Evolutionary conservation across 1,139 yeast species (phyloP), one percentile per base, ranked within the genome.

Genomic region (Magnusiomyces suaveolens): DNA sequence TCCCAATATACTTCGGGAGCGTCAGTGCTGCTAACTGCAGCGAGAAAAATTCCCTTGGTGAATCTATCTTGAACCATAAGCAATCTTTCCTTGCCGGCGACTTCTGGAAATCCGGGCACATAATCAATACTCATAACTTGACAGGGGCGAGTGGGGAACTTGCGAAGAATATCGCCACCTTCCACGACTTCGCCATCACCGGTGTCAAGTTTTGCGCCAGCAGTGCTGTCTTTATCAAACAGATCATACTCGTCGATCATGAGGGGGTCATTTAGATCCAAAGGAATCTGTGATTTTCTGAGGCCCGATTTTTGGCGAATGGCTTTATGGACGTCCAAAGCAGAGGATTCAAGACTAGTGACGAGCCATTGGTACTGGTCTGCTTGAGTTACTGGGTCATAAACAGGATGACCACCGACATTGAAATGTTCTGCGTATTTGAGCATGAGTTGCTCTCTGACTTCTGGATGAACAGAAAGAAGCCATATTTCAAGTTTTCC

Each of bases 101-200:
- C 39, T 18, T 46, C 49, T 8, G 38, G 39, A 23, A 46, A 46
- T n/a, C 49, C 49, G 6, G 49, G 49, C 6, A 46, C 39, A 20
- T 46, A 46, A 26, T 46, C 49, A 21, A 46, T 46, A 26, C 49
- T 46, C 49, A 46, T 29, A 10, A 46, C 49, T n/a, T 46, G 49
- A 25, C 49, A 46, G 10, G 49, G 49, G 25, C 49, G 49, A 21
- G 49, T 46, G 16, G 49, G 49, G 24, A 46, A 46, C 49, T 46
- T 46, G 24, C 49, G 38, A 14, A 46, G 25, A 32, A 46, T 20
- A 2, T 32, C 49, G 16, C 24, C 49, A 46, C 21, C 38, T 14
- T 44, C 47, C 16, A 44, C 14, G 33, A 44, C 47, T 25, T 44
- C 47, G 20, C 47, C 47, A 44, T 44, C 47, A 25, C 47, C 47